Base-by-base conservation (phyloP, 2,329 filamentous ascomycete genomes). In the Fusarium pilosicola region DNA sequence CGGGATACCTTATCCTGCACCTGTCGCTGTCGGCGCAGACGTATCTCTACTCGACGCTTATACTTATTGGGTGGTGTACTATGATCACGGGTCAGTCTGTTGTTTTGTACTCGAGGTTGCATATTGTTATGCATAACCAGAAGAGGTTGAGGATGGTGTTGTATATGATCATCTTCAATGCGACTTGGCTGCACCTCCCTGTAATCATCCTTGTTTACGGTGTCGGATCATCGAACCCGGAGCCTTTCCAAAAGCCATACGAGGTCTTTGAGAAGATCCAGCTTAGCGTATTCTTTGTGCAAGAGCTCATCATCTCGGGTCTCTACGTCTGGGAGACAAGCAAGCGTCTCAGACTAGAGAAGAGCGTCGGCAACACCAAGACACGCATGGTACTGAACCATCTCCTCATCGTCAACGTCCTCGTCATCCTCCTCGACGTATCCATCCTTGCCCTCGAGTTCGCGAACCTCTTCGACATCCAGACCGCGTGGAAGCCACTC, bases 71-170 rank as follows among this genome's bases (percentile, higher is more conserved):
- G 5, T 82, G 81, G 79, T 78, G 75, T n/a, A 70, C 76, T 3
- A 90, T 91, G 88, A 85, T 91, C 1, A 90, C 88, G 1, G 90
- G 89, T 0, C 88, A 91, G 77, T 87, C 87, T 0, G 75, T 91
- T 24, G 89, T 92, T 4, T 81, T 92, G 2, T 92, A 89, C 80
- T 91, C 89, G 3, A 85, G 90, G 3, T 83, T 92, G 4, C 89
- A 91, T 74, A 84, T 92, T 6, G 85, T 92, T 22, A 82, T 89
- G 20, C 85, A 85, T 20, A 87, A 88, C 81, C 71, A 85, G 30
- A 79, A 80, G 6, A 79, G 86, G 6, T 82, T 91, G 3, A 84
- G 83, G 5, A 82, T 83, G 28, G 86, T 89, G 0, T 82, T 90
- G 6, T 82, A 73, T 62, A 89, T 92, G 86, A 91, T 92, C 65